phyloP scores from a whole-genome alignment of 1,139 yeast genomes.

The Scheffersomyces insectosa region DNA sequence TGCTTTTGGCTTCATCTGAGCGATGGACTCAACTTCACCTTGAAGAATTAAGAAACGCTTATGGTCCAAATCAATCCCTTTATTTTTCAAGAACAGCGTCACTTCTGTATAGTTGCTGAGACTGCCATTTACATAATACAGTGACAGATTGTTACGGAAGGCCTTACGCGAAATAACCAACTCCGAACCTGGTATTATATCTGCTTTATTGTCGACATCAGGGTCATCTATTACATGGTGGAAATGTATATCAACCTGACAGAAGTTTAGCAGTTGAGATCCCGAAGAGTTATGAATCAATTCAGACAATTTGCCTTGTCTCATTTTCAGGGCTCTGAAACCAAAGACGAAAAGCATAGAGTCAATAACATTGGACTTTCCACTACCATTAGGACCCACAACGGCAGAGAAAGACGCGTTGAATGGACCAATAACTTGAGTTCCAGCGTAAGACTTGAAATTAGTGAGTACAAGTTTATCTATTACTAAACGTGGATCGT shows the following conservation, averaged over 20 bases:
- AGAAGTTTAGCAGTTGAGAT: constrained; percentile 62
- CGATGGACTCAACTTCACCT: constrained; percentile 98
- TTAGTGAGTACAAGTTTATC: constrained; percentile 71
- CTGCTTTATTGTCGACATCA: constrained; percentile 34
- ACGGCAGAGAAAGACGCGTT: constrained; percentile 93
- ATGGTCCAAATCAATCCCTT: constrained; percentile 94
- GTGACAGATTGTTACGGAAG: constrained; percentile 71
- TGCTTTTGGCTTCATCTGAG: constrained; percentile 98
- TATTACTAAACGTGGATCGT: constrained; percentile 69
- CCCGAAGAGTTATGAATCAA: constrained; percentile 85
- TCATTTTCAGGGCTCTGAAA: constrained; percentile 93
- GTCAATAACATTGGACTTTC: constrained; percentile 96
- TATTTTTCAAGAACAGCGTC: constrained; percentile 67
- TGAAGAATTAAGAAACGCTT: constrained; percentile 91
- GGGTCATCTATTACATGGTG: constrained; percentile 69
- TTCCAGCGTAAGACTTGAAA: constrained; percentile 95
- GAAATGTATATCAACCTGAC: constrained; percentile 94
- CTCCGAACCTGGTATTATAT: constrained; percentile 53
- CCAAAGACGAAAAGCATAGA: constrained; percentile 96
- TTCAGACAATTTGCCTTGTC: constrained; percentile 90
- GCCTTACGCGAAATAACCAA: constrained; percentile 82
- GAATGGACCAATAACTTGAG: constrained; percentile 94
- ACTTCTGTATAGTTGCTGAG: constrained; percentile 80
- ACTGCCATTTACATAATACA: constrained; percentile 70
- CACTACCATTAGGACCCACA: constrained; percentile 99